Evolutionary conservation across 106 monocot species (phyloP).

Genomic region (Xerophyta viscosa): DNA sequence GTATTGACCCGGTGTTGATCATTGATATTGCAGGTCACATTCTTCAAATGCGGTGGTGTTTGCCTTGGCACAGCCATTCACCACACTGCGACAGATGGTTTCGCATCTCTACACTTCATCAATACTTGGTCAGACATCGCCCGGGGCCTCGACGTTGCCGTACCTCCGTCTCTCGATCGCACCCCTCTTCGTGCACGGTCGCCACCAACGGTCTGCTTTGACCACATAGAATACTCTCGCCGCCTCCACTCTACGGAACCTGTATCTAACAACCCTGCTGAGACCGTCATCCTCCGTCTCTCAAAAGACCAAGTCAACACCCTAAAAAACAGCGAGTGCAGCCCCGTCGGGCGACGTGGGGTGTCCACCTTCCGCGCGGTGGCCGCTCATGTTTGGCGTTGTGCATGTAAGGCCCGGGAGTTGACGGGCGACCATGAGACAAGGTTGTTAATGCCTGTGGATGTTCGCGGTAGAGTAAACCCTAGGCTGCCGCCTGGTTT

Average conservation of each 20-base stretch:
- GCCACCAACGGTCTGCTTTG: constrained; percentile 7
- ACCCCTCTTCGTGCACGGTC: constrained; percentile 13
- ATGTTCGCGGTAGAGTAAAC: constrained; percentile 23
- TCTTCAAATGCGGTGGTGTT: constrained; percentile 27
- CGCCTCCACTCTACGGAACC: not conserved
- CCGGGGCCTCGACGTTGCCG: constrained; percentile 6
- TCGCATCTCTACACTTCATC: constrained; percentile 12
- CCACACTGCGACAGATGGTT: constrained; percentile 13
- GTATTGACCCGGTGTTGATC: not conserved
- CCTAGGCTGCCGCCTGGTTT: constrained; percentile 36
- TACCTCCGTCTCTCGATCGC: constrained; percentile 9
- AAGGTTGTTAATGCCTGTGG: constrained; percentile 28
- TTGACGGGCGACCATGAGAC: constrained; percentile 15
- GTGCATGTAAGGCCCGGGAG: constrained; percentile 36
- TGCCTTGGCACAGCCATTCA: constrained; percentile 5
- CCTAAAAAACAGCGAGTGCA: constrained; percentile 9
- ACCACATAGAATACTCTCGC: constrained; percentile 28
- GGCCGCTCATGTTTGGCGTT: constrained; percentile 45
- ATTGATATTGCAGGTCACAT: constrained; percentile 16
- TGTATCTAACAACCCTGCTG: not conserved
- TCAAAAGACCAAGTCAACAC: constrained; percentile 23
- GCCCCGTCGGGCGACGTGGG: not conserved
- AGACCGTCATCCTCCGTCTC: constrained; percentile 22
- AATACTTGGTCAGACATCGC: constrained; percentile 20
- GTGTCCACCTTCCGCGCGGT: constrained; percentile 37